These are phyloP conservation scores for Plantago rigida DNA, from an alignment of 305 asterid species.

Conservation along the genomic window DNA sequence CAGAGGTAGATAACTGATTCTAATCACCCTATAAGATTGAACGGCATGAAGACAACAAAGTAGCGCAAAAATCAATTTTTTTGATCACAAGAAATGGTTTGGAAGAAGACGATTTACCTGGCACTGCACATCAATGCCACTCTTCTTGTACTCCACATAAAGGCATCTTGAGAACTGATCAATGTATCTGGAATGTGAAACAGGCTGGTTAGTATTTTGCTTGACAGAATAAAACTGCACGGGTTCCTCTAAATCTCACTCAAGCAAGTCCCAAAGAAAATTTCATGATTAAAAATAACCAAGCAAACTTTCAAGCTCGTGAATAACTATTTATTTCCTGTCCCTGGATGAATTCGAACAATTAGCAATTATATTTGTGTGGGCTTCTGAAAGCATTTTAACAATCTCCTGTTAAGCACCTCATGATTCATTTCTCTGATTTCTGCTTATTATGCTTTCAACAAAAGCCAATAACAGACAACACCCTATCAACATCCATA, in stretches of 20 bases:
- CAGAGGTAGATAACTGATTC: neutral
- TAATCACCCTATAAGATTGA: neutral
- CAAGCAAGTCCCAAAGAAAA: neutral
- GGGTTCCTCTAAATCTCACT: constrained; percentile 4
- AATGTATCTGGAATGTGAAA: constrained; percentile 40
- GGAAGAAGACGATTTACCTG: constrained; percentile 44
- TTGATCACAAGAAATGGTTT: neutral
- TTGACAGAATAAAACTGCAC: neutral
- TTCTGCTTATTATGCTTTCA: neutral
- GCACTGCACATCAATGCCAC: constrained; percentile 92
- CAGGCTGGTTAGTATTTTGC: neutral
- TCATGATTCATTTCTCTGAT: neutral
- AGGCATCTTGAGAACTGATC: constrained; percentile 93
- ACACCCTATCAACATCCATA: neutral
- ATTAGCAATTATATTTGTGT: neutral
- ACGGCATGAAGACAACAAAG: neutral
- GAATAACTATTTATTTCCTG: neutral
- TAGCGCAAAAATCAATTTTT: neutral
- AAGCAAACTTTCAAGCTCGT: neutral
- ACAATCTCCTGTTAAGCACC: neutral
- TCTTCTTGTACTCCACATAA: constrained; percentile 88
- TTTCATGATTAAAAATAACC: neutral
- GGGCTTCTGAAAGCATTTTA: neutral
- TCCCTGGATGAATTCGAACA: neutral
- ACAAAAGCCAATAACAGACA: neutral